These are phyloP conservation scores for Penicillium flavigenum DNA, from an alignment of 495 filamentous ascomycete species.

Conservation along the genomic window DNA sequence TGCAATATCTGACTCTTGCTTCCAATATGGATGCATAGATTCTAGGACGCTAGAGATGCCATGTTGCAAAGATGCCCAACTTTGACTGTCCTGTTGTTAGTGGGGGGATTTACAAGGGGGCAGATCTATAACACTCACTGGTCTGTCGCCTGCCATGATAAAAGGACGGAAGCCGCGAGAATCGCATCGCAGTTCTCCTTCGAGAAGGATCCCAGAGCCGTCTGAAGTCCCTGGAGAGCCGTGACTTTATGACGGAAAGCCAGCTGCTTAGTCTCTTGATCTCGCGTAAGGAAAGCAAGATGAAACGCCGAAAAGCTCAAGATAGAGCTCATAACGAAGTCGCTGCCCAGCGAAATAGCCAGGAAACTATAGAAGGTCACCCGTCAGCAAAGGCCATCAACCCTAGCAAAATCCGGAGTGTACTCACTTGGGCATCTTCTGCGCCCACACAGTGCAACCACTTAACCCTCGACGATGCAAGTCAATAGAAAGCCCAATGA, in stretches of 20 bases:
- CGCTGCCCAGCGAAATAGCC: slow-evolving; percentile 71
- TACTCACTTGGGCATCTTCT: slow-evolving; percentile 85
- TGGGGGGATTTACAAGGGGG: slow-evolving; percentile 27
- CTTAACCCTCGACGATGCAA: slow-evolving; percentile 73
- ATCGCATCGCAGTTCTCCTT: slow-evolving; percentile 86
- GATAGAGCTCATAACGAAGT: slow-evolving; percentile 91
- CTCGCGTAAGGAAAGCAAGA: slow-evolving; percentile 80
- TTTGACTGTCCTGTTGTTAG: slow-evolving; percentile 61
- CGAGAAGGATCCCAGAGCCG: slow-evolving; percentile 82
- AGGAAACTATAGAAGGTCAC: slow-evolving; percentile 62
- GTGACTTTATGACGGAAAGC: slow-evolving; percentile 81
- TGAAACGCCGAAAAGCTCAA: slow-evolving; percentile 89
- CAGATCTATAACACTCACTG: slow-evolving; percentile 66
- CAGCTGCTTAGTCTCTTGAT: slow-evolving; percentile 77
- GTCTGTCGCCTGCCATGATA: slow-evolving; percentile 96
- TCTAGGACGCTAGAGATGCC: slow-evolving; percentile 87
- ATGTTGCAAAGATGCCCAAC: slow-evolving; percentile 88
- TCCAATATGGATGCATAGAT: slow-evolving; percentile 86
- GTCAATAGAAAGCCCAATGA: slow-evolving; percentile 80
- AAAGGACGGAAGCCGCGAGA: slow-evolving; percentile 83
- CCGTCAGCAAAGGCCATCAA: slow-evolving; percentile 10
- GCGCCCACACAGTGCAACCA: slow-evolving; percentile 85
- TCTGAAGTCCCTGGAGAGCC: slow-evolving; percentile 83
- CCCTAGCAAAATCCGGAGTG: not conserved
- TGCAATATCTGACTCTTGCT: slow-evolving; percentile 79